phyloP scores from a whole-genome alignment of 306 rosid genomes.

The Cucumis melo region DNA sequence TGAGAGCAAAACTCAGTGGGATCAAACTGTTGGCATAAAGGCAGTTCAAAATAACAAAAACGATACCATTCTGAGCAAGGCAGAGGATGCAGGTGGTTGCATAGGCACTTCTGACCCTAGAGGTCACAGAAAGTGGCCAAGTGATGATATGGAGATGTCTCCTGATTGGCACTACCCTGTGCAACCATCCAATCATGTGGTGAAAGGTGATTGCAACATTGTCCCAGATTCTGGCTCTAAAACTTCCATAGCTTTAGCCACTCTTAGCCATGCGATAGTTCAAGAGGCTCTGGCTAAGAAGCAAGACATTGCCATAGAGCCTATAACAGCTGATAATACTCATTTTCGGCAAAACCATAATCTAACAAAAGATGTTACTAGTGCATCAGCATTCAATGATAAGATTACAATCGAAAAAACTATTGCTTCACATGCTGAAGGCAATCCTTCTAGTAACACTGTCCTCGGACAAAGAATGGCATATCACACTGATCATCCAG shows the following conservation, averaged over 20 bases:
- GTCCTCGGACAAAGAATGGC: constrained; percentile 34
- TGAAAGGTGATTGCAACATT: constrained; percentile 36
- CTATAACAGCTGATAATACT: constrained; percentile 23
- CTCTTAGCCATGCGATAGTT: constrained; percentile 26
- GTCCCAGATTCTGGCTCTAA: constrained; percentile 29
- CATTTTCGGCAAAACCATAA: constrained; percentile 18
- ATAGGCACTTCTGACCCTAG: constrained; percentile 25
- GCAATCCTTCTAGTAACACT: constrained; percentile 24
- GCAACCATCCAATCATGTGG: constrained; percentile 31
- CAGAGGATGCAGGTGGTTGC: constrained; percentile 30
- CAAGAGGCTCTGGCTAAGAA: constrained; percentile 33
- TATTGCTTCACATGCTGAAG: constrained; percentile 17
- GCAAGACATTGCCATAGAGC: constrained; percentile 29
- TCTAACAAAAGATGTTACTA: constrained; percentile 18
- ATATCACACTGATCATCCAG: constrained; percentile 34
- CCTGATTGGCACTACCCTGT: constrained; percentile 75
- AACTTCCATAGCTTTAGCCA: constrained; percentile 21
- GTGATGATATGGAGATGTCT: constrained; percentile 48
- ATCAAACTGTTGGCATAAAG: constrained; percentile 17
- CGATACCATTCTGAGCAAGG: constrained; percentile 34
- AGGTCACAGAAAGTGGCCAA: constrained; percentile 50
- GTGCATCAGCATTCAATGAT: constrained; percentile 24
- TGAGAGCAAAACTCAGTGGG: constrained; percentile 28
- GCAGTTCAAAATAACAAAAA: constrained; percentile 36
- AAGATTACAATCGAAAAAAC: constrained; percentile 17